Percentiles rank a stretch among this genome's conserved stretches.
Conservation (phyloP, 179 eudicot species). For the Silene coronaria region DNA sequence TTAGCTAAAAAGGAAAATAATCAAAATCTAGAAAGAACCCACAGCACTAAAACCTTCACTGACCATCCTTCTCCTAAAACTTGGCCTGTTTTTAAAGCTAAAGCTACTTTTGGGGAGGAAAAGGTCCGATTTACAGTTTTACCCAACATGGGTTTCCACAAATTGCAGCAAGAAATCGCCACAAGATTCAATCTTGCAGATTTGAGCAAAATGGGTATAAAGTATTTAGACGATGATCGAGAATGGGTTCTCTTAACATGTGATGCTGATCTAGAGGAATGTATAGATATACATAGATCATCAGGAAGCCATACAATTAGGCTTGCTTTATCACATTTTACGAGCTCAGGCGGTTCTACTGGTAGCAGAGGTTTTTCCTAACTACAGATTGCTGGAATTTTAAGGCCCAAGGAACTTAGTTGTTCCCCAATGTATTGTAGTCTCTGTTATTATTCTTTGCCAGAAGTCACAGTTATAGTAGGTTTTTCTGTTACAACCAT, state of each 20-base stretch:
- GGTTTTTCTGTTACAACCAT: background rate
- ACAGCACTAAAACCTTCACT: slow-evolving; percentile 37
- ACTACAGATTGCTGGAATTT: slow-evolving; percentile 15
- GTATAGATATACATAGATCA: slow-evolving; percentile 62
- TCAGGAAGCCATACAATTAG: slow-evolving; percentile 50
- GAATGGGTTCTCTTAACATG: slow-evolving; percentile 94
- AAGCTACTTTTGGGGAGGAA: slow-evolving; percentile 64
- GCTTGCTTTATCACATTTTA: slow-evolving; percentile 41
- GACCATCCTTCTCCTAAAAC: slow-evolving; percentile 32
- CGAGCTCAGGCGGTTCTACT: slow-evolving; percentile 47
- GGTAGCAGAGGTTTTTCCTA: slow-evolving; percentile 47
- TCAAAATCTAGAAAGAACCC: slow-evolving; percentile 28
- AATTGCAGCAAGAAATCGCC: slow-evolving; percentile 47
- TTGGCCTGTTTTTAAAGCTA: slow-evolving; percentile 39
- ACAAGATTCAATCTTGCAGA: slow-evolving; percentile 55
- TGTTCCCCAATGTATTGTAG: slow-evolving; percentile 27
- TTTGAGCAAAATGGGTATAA: slow-evolving; percentile 43
- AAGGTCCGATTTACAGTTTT: slow-evolving; percentile 54
- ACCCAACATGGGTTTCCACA: slow-evolving; percentile 49
- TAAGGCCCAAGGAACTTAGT: slow-evolving; percentile 17
- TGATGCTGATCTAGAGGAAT: slow-evolving; percentile 85
- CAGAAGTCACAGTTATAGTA: slow-evolving; percentile 22
- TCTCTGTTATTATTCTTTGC: slow-evolving; percentile 26
- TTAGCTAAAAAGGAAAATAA: slow-evolving; percentile 33
- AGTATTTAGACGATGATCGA: slow-evolving; percentile 76